Evolutionary conservation across 1,284 basidiomycete genomes (phyloP).

Genomic region (Apiotrichum akiyoshidainum): DNA sequence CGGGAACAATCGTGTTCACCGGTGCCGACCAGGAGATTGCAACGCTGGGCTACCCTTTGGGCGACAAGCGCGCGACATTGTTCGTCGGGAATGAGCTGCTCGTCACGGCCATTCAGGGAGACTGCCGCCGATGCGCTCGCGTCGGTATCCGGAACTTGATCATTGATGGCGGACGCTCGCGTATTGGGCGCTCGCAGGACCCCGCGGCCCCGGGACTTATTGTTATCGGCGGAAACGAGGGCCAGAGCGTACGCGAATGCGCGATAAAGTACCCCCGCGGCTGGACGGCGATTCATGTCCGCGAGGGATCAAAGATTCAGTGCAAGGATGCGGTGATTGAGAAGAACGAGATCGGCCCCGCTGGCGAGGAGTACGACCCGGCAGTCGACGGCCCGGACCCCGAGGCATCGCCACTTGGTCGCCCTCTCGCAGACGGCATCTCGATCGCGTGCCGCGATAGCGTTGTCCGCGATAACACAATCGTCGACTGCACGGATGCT

Average conservation of each 20-base stretch:
- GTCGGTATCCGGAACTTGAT: conserved; percentile 44
- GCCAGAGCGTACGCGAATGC: conserved; percentile 42
- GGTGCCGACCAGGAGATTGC: conserved; percentile 53
- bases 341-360: conserved; percentile 49
- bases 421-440: conserved; percentile 50
- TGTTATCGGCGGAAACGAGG: conserved; percentile 50
- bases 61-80: conserved; percentile 49
- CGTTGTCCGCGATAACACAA: conserved; percentile 44
- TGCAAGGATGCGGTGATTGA: conserved; percentile 47
- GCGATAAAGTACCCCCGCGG: conserved; percentile 46
- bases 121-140: conserved; percentile 51
- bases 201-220: conserved; percentile 39
- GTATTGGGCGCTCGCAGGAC: conserved; percentile 35
- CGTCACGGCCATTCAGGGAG: conserved; percentile 48
- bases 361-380: conserved; percentile 50
- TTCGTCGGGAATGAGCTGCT: conserved; percentile 39
- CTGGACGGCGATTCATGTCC: conserved; percentile 49
- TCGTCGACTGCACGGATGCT: conserved; percentile 50
- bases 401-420: conserved; percentile 45
- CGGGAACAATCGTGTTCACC: conserved; percentile 52
- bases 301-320: conserved; percentile 49
- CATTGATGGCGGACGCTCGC: conserved; percentile 46
- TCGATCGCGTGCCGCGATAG: conserved; percentile 48
- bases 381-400: conserved; percentile 49
- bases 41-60: conserved; percentile 53